A percentile compares a stretch with the other conserved stretches of the same genome.
These are phyloP conservation scores for Kodamaea restingae DNA, from an alignment of 805 yeast species.

Conservation along the genomic window DNA sequence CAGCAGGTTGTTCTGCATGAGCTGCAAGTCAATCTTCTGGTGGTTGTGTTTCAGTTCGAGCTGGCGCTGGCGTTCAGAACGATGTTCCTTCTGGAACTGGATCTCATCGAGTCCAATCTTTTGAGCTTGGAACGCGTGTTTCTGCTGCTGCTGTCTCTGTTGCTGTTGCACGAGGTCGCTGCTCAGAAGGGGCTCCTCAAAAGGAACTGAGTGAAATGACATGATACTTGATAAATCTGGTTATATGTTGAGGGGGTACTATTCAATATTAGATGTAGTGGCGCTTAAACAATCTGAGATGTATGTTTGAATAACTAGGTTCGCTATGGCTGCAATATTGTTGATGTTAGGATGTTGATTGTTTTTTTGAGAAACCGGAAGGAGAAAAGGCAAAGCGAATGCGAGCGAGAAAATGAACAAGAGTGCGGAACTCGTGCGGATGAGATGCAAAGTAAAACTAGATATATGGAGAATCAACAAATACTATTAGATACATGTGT, in stretches of 20 bases:
- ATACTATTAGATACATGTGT: too few relatives aligned
- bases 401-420: too few relatives aligned
- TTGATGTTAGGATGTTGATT: constrained; percentile 2
- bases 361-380: too few relatives aligned
- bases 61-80: constrained; percentile 9
- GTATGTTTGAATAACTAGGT: too few relatives aligned
- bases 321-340: neutral
- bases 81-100: constrained; percentile 6
- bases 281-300: too few relatives aligned
- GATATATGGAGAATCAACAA: too few relatives aligned
- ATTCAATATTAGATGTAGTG: too few relatives aligned
- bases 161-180: constrained; percentile 8
- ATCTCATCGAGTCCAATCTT: constrained; percentile 1
- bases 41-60: constrained; percentile 7
- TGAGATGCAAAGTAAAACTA: too few relatives aligned
- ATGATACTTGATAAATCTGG: constrained; percentile 2
- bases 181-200: constrained; percentile 2
- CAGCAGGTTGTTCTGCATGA: constrained; percentile 4
- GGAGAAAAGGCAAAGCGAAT: too few relatives aligned
- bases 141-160: constrained; percentile 8
- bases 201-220: constrained; percentile 8
- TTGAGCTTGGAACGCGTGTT: constrained; percentile 7
- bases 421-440: too few relatives aligned
- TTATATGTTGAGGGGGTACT: too few relatives aligned
- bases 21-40: constrained; percentile 9